A percentile compares a stretch with the other conserved stretches of the same genome.
phyloP scores from a whole-genome alignment of 805 yeast species.

The Wickerhamiella cacticola region DNA sequence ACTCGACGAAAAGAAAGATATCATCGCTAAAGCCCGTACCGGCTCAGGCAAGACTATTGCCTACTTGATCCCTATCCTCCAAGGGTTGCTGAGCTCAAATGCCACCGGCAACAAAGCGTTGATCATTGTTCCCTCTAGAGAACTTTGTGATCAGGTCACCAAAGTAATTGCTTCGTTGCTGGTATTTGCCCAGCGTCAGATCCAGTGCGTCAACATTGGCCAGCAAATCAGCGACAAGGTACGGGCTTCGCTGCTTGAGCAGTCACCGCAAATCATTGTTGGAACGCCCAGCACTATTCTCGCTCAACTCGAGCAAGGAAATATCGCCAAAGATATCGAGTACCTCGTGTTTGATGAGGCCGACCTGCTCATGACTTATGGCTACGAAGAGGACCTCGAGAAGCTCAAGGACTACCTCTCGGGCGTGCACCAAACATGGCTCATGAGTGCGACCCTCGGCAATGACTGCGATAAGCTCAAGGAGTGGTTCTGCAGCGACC shows the following conservation, averaged over 20 bases:
- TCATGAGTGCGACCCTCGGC: constrained; percentile 92
- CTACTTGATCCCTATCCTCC: constrained; percentile 75
- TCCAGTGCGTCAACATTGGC: constrained; percentile 54
- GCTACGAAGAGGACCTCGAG: constrained; percentile 74
- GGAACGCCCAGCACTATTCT: constrained; percentile 79
- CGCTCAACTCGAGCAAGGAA: constrained; percentile 33
- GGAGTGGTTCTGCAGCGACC: constrained; percentile 61
- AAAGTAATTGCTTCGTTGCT: constrained; percentile 57
- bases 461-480: constrained; percentile 75
- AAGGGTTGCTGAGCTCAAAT: constrained; percentile 46
- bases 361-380: constrained; percentile 78
- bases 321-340: constrained; percentile 44
- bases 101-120: constrained; percentile 40
- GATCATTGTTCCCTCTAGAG: constrained; percentile 85
- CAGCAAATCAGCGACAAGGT: constrained; percentile 56
- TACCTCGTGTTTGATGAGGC: constrained; percentile 89
- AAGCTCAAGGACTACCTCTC: constrained; percentile 54
- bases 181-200: constrained; percentile 54
- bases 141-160: constrained; percentile 74
- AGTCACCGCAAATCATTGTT: constrained; percentile 67
- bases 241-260: constrained; percentile 53
- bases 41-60: constrained; percentile 96
- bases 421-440: constrained; percentile 61
- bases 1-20: constrained; percentile 76
- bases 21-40: constrained; percentile 86